Evolutionary conservation across 2,329 filamentous ascomycete genomes (phyloP).

Genomic region (Berkeleyomyces rouxiae): DNA sequence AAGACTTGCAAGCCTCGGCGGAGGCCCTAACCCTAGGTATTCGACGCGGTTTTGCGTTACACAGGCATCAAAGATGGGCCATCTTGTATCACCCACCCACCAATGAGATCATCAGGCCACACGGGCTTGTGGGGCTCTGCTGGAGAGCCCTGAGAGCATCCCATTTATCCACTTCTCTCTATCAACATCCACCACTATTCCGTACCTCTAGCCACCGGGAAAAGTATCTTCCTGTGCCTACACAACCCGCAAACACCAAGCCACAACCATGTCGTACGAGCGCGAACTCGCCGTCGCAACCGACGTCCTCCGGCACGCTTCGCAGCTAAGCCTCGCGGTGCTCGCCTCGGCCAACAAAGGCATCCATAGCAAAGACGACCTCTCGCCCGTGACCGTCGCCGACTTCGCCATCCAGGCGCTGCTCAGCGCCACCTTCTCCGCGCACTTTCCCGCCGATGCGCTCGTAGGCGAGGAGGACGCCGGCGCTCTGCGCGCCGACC

Average conservation of each 20-base stretch:
- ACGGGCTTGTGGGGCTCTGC: background rate
- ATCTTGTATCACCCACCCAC: background rate
- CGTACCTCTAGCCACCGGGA: no score
- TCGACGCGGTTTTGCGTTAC: background rate
- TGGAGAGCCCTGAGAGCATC: background rate
- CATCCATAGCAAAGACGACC: constrained; percentile 35
- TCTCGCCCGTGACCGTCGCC: constrained; percentile 40
- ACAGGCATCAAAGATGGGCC: background rate
- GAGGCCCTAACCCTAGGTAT: background rate
- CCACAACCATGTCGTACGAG: constrained; percentile 19
- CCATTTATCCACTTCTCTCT: background rate
- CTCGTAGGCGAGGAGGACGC: constrained; percentile 42
- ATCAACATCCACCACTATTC: background rate
- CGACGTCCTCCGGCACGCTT: constrained; percentile 28
- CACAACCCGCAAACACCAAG: background rate
- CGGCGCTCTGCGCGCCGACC: constrained; percentile 27
- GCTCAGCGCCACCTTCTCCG: constrained; percentile 32
- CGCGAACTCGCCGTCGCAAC: constrained; percentile 29
- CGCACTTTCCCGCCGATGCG: constrained; percentile 32
- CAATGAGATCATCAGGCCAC: background rate
- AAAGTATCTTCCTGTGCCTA: no score
- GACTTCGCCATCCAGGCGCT: constrained; percentile 44
- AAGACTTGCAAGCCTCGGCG: no score
- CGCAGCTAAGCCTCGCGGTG: constrained; percentile 33
- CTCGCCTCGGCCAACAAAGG: constrained; percentile 32